A percentile compares a stretch with the other conserved stretches of the same genome.
phyloP scores from a whole-genome alignment of 1,284 basidiomycete species.

The Malassezia dermatis region DNA sequence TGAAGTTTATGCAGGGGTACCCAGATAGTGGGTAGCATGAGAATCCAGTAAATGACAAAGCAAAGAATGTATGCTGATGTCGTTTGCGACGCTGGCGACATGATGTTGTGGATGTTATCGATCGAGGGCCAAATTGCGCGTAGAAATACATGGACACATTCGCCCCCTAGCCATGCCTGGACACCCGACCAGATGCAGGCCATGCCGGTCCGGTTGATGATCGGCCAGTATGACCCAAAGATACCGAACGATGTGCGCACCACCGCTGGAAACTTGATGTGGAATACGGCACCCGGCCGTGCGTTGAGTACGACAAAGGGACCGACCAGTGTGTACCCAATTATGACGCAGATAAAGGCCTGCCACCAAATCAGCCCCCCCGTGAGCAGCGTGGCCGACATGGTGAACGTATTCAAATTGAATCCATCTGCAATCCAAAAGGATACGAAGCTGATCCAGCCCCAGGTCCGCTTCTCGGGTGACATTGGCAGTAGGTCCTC shows the following conservation, averaged over 20 bases:
- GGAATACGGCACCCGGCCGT: slow-evolving; percentile 56
- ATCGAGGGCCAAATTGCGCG: slow-evolving; percentile 57
- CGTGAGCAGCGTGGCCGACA: slow-evolving; percentile 2
- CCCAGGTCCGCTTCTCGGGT: slow-evolving; percentile 30
- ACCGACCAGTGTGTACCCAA: slow-evolving; percentile 64
- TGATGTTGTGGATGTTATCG: slow-evolving; percentile 59
- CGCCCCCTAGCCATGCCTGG: slow-evolving; percentile 55
- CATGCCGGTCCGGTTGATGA: slow-evolving; percentile 64
- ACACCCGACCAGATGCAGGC: slow-evolving; percentile 55
- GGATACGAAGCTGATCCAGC: slow-evolving; percentile 22
- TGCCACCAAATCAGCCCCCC: slow-evolving; percentile 33
- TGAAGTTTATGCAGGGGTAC: not conserved
- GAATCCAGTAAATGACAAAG: slow-evolving; percentile 77
- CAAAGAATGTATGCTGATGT: slow-evolving; percentile 63
- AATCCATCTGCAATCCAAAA: slow-evolving; percentile 43
- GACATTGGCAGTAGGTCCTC: not conserved
- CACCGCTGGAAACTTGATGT: slow-evolving; percentile 67
- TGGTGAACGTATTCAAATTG: slow-evolving; percentile 32
- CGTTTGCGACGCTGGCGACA: slow-evolving; percentile 62
- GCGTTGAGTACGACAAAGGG: slow-evolving; percentile 69
- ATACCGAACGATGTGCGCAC: slow-evolving; percentile 62
- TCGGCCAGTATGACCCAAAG: slow-evolving; percentile 71
- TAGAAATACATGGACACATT: slow-evolving; percentile 61
- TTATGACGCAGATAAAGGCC: slow-evolving; percentile 31
- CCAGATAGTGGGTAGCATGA: slow-evolving; percentile 57